Conservation (phyloP, 2,329 filamentous ascomycete species). For the Didymellaceae sp. region DNA sequence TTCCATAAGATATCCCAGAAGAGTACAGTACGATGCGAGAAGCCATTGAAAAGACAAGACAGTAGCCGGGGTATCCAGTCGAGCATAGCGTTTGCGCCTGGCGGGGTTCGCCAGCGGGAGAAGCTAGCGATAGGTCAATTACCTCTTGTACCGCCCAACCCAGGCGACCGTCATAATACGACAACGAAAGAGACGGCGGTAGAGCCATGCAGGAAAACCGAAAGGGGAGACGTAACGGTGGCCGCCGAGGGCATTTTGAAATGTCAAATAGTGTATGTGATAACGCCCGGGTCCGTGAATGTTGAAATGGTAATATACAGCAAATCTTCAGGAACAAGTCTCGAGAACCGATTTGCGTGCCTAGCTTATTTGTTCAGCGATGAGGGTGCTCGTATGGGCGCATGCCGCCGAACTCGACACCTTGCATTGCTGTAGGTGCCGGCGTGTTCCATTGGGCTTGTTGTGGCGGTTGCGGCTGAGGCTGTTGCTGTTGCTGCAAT, state of each 20-base stretch:
- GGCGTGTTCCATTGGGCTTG: constrained; percentile 42
- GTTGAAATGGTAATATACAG: constrained; percentile 19
- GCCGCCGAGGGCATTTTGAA: background rate
- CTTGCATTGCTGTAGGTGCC: constrained; percentile 55
- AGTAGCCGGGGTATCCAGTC: background rate
- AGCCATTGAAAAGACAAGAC: background rate
- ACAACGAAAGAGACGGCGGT: constrained; percentile 4
- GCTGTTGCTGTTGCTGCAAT: constrained; percentile 43
- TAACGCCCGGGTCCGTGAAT: constrained; percentile 17
- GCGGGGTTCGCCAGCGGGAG: background rate
- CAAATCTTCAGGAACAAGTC: constrained; percentile 4
- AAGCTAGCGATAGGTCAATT: background rate
- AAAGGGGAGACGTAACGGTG: background rate
- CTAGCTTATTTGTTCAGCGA: constrained; percentile 24
- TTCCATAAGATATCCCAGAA: constrained; percentile 10
- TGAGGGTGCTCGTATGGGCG: constrained; percentile 47
- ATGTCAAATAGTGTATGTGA: constrained; percentile 14
- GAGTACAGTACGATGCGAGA: constrained; percentile 6
- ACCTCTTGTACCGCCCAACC: background rate
- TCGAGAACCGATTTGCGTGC: background rate
- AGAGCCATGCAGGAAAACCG: constrained; percentile 1
- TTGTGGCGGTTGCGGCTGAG: constrained; percentile 38
- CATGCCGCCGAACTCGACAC: constrained; percentile 55
- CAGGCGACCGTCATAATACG: background rate
- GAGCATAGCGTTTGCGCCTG: constrained; percentile 1